Percentiles rank a stretch among this genome's conserved stretches.
These are phyloP conservation scores for Cyberlindnera xylosilytica DNA, from an alignment of 805 yeast species.

Conservation along the genomic window DNA sequence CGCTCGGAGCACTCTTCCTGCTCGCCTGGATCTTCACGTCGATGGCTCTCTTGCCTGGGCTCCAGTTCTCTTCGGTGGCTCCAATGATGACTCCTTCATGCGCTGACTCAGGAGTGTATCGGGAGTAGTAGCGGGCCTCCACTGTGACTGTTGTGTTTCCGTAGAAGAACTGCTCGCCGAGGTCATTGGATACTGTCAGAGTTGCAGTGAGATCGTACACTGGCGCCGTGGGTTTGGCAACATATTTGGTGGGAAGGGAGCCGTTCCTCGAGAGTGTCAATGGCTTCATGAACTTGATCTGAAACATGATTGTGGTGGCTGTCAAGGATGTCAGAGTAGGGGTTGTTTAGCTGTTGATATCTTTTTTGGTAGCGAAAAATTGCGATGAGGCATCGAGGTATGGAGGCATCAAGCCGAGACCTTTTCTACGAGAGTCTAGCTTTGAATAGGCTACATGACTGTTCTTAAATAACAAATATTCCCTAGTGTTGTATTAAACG, in stretches of 20 bases:
- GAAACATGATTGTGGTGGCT: slow-evolving; percentile 31
- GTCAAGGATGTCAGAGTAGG: too few relatives aligned
- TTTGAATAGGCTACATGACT: too few relatives aligned
- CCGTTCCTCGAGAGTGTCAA: slow-evolving; percentile 16
- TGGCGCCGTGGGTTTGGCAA: slow-evolving; percentile 11
- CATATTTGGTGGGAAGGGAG: slow-evolving; percentile 1
- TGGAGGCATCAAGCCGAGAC: too few relatives aligned
- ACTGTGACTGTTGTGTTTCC: slow-evolving; percentile 26
- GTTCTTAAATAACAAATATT: neutral
- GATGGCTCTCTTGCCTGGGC: slow-evolving; percentile 21
- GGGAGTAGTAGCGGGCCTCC: slow-evolving; percentile 8
- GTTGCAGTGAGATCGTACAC: slow-evolving; percentile 21
- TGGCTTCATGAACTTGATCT: slow-evolving; percentile 35
- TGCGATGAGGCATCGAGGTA: too few relatives aligned
- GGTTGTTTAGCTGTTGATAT: too few relatives aligned
- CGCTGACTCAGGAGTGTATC: neutral
- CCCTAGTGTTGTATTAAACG: neutral
- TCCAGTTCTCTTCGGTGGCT: slow-evolving; percentile 14
- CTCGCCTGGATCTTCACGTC: slow-evolving; percentile 8
- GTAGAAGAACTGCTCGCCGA: slow-evolving; percentile 38
- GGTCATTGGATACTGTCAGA: slow-evolving; percentile 34
- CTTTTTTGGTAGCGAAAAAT: too few relatives aligned
- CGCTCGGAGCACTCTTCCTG: neutral
- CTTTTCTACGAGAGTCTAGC: too few relatives aligned
- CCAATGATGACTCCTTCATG: neutral